Conservation (phyloP, 2,329 filamentous ascomycete species). For the Teratosphaeria epicoccoides region DNA sequence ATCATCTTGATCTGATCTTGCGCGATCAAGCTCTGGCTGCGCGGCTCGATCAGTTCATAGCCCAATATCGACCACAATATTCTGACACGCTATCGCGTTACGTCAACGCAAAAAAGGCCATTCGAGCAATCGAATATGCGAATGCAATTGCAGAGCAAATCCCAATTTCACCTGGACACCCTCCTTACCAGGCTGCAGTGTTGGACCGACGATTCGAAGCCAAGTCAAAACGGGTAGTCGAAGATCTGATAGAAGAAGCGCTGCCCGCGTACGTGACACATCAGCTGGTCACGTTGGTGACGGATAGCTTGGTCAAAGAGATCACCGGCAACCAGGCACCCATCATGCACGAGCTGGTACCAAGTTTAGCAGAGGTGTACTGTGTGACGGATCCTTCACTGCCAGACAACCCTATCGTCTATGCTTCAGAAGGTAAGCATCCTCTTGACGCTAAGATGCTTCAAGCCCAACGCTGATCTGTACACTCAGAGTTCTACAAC, state of each 20-base stretch:
- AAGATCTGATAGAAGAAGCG: constrained; percentile 30
- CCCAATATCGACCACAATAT: constrained; percentile 28
- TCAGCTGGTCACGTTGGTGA: constrained; percentile 29
- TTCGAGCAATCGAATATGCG: constrained; percentile 34
- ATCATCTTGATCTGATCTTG: constrained; percentile 34
- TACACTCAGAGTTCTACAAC: constrained; percentile 31
- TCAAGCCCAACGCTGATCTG: neutral
- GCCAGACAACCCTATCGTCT: constrained; percentile 36
- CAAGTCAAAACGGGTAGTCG: constrained; percentile 22
- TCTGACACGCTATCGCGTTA: constrained; percentile 28
- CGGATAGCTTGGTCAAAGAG: constrained; percentile 34
- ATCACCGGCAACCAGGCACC: constrained; percentile 33
- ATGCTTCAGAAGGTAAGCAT: constrained; percentile 30
- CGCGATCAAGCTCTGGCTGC: constrained; percentile 26
- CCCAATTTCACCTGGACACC: constrained; percentile 15
- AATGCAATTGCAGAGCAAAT: constrained; percentile 32
- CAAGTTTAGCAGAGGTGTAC: constrained; percentile 35
- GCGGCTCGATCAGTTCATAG: constrained; percentile 31
- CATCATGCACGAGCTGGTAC: constrained; percentile 31
- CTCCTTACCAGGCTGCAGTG: constrained; percentile 22
- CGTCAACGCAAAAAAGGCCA: constrained; percentile 32
- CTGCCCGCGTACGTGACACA: constrained; percentile 35
- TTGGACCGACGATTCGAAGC: constrained; percentile 30
- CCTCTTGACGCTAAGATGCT: neutral
- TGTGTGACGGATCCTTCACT: constrained; percentile 35